Evolutionary conservation across 805 yeast genomes (phyloP).

Genomic region (Yamadazyma phyllophila): DNA sequence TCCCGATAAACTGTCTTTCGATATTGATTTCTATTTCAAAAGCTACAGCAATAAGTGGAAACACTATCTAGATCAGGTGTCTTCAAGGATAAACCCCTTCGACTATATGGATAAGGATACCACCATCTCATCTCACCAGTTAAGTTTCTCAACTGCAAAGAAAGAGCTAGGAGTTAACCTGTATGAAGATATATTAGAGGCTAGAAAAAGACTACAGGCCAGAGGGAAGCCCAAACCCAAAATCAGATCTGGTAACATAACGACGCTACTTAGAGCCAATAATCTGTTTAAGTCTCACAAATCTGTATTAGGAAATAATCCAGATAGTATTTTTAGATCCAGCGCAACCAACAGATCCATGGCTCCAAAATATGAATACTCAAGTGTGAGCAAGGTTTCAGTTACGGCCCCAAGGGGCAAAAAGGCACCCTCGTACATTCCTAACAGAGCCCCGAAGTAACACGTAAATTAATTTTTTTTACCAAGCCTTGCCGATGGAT

Average conservation of each 20-base stretch:
- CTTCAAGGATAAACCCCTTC: slow-evolving; percentile 3
- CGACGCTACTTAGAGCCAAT: not conserved
- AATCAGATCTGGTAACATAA: not conserved
- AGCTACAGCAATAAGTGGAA: slow-evolving; percentile 15
- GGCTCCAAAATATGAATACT: slow-evolving; percentile 8
- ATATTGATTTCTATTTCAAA: slow-evolving; percentile 13
- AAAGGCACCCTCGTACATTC: slow-evolving; percentile 35
- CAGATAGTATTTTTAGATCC: not conserved
- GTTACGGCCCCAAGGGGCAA: slow-evolving; percentile 10
- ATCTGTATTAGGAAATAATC: too few species aligned
- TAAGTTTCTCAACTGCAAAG: slow-evolving; percentile 7
- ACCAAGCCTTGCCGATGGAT: too few species aligned
- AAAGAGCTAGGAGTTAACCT: slow-evolving; percentile 3
- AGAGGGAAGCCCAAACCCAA: not conserved
- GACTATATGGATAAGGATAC: slow-evolving; percentile 1
- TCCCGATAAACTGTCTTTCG: slow-evolving; percentile 6
- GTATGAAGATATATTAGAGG: slow-evolving; percentile 6
- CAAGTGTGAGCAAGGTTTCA: not conserved
- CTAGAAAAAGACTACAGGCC: slow-evolving; percentile 5
- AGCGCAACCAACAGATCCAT: not conserved
- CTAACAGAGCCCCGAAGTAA: slow-evolving; percentile 17
- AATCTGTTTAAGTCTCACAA: slow-evolving; percentile 2
- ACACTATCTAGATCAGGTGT: slow-evolving; percentile 8
- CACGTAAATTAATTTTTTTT: not conserved
- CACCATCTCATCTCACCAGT: not conserved